These are phyloP conservation scores for Andrographis paniculata DNA, from an alignment of 305 asterid species.

Conservation along the genomic window DNA sequence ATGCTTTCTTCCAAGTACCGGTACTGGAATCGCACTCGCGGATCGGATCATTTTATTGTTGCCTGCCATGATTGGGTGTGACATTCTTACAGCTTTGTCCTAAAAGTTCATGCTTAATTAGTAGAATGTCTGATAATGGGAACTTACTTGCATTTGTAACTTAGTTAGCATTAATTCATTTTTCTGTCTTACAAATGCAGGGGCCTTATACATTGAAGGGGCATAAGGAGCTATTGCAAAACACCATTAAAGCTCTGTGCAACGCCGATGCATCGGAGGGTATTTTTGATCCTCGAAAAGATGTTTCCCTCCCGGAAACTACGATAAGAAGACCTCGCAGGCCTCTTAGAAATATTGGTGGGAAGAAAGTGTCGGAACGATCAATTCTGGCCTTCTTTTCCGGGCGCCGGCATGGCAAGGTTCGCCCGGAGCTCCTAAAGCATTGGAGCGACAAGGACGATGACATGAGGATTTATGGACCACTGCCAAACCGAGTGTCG, in stretches of 20 bases:
- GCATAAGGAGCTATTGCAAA: conserved; percentile 34
- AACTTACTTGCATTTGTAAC: too few species aligned
- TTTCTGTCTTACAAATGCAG: too few species aligned
- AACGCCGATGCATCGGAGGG: conserved; percentile 52
- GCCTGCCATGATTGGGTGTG: conserved; percentile 98
- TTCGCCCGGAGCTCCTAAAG: conserved; percentile 46
- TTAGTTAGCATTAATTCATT: too few species aligned
- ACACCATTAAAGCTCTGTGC: conserved; percentile 60
- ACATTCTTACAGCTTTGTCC: too few species aligned
- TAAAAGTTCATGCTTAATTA: too few species aligned
- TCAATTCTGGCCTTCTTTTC: conserved; percentile 64
- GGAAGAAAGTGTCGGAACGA: conserved; percentile 43
- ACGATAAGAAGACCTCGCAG: conserved; percentile 24
- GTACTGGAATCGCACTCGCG: conserved; percentile 81
- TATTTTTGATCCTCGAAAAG: conserved; percentile 51
- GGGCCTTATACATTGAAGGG: conserved; percentile 62
- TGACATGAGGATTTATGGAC: conserved; percentile 57
- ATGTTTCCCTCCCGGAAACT: conserved; percentile 60
- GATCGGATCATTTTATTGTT: conserved; percentile 83
- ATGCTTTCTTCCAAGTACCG: conserved; percentile 28
- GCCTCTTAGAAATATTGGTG: conserved; percentile 52
- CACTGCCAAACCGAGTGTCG: too few species aligned
- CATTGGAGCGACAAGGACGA: conserved; percentile 72
- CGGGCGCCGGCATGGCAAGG: conserved; percentile 66
- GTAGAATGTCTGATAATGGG: too few species aligned